Conservation (phyloP, 495 filamentous ascomycete genomes). For the Glarea lozoyensis region DNA sequence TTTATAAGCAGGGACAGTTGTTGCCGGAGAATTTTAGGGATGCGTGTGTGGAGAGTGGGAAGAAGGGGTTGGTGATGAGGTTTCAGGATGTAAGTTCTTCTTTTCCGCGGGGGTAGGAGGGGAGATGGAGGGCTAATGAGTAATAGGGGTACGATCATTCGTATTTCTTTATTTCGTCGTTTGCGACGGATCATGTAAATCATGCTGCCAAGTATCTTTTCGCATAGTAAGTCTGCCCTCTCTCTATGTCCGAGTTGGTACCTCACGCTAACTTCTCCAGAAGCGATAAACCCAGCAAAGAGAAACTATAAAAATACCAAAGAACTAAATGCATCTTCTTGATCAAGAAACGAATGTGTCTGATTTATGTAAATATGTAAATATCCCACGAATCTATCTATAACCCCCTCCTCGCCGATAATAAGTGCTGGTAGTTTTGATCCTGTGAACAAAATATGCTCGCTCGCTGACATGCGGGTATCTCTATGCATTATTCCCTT, state of each 20-base stretch:
- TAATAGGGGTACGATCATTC: constrained; percentile 84
- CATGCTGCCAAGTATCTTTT: constrained; percentile 79
- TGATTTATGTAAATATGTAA: no score
- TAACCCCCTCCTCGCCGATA: no score
- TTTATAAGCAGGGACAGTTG: constrained; percentile 88
- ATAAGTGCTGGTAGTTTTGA: no score
- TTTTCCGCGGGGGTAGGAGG: no score
- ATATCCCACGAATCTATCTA: no score
- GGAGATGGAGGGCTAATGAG: no score
- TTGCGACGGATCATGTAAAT: constrained; percentile 81
- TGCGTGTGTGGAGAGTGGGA: constrained; percentile 63
- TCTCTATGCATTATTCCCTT: constrained; percentile 8
- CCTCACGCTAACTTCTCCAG: constrained; percentile 11
- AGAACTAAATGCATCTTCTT: no score
- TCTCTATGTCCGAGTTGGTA: background rate
- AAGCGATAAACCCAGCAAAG: constrained; percentile 12
- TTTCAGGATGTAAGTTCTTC: constrained; percentile 58
- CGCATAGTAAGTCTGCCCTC: constrained; percentile 17
- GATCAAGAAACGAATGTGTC: no score
- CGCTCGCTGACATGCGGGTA: constrained; percentile 13
- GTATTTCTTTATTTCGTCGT: constrained; percentile 87
- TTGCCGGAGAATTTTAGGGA: constrained; percentile 86
- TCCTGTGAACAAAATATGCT: no score
- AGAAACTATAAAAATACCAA: constrained; percentile 20
- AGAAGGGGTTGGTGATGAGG: constrained; percentile 60